Evolutionary conservation across 2,329 filamentous ascomycete genomes (phyloP).

Genomic region (Gremmenia infestans): DNA sequence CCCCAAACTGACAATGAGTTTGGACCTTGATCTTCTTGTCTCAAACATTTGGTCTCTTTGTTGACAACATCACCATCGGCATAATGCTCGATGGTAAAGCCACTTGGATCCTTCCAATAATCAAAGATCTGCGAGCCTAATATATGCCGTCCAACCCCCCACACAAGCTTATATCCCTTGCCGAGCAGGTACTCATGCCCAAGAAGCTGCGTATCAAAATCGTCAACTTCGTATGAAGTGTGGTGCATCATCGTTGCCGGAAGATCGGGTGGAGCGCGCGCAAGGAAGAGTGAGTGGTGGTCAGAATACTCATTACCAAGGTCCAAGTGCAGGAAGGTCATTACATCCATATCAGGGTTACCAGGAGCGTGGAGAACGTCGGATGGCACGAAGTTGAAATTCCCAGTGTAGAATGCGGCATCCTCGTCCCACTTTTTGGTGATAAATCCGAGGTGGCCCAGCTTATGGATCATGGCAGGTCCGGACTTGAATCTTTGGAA

Average conservation of each 20-base stretch:
- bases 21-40: constrained; percentile 29
- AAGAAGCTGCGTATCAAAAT: constrained; percentile 47
- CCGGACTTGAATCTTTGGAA: constrained; percentile 32
- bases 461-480: constrained; percentile 31
- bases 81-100: constrained; percentile 37
- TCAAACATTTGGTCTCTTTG: constrained; percentile 38
- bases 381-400: constrained; percentile 39
- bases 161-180: constrained; percentile 41
- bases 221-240: constrained; percentile 45
- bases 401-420: constrained; percentile 34
- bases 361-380: constrained; percentile 24
- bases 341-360: background rate
- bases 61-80: constrained; percentile 49
- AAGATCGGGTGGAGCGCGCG: constrained; percentile 18
- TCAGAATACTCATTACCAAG: constrained; percentile 41
- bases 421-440: constrained; percentile 31
- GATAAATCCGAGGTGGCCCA: constrained; percentile 38
- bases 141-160: constrained; percentile 48
- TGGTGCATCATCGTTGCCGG: constrained; percentile 38
- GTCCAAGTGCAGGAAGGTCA: constrained; percentile 46
- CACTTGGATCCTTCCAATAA: constrained; percentile 39
- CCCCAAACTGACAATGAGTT: constrained; percentile 33
- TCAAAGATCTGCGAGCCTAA: constrained; percentile 49
- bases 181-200: constrained; percentile 46
- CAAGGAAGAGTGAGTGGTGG: constrained; percentile 49